Evolutionary conservation across 2,329 filamentous ascomycete species (phyloP), one percentile per base, ranked within the genome.

Genomic region (Fusarium transvaalense): DNA sequence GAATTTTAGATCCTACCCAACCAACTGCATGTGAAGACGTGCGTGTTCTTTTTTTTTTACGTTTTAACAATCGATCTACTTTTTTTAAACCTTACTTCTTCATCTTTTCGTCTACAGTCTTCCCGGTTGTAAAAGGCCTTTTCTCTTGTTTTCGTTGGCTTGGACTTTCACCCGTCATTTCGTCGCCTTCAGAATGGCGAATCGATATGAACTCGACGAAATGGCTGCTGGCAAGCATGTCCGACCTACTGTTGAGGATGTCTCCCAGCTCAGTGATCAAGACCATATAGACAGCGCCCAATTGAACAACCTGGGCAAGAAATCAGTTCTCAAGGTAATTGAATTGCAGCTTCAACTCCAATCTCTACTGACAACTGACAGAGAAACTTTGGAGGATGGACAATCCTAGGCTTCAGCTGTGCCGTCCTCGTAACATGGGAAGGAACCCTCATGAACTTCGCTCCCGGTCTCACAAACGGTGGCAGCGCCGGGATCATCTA

Each of bases 401-500:
- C 73, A 3, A 75, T 74, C 27, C 42, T 75, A 2, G 71, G 73
- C 31, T 75, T 75, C 13, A 75, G 71, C 41, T 74, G 71, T 14
- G 69, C 73, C 8, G 66, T 75, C 23, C 73, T 75, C 6, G 65
- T 75, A 10, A 75, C 73, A 23, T 75, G 73, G 73, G 73, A 75
- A 29, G 73, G 73, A 35, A 69, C 73, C 2, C 62, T 75, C 2
- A 69, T 75, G 71, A 69, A 72, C 56, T 74, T 75, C 21, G 68
- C 73, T 2, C 65, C 71, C 2, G 73, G 72, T 19, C 57, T 74
- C 19, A 59, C 57, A 5, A 75, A 75, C 19, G 73, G 73, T 5
- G 73, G 73, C 3, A 65, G 71, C 2, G 71, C 61, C 2, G 84
- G 84, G 6, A 75, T 84, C 9, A 73, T 86, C 12, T 86, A 84